Percentiles rank a stretch among this genome's conserved stretches.
These are phyloP conservation scores for Fusarium hostae DNA, from an alignment of 2,329 filamentous ascomycete species.

Conservation along the genomic window DNA sequence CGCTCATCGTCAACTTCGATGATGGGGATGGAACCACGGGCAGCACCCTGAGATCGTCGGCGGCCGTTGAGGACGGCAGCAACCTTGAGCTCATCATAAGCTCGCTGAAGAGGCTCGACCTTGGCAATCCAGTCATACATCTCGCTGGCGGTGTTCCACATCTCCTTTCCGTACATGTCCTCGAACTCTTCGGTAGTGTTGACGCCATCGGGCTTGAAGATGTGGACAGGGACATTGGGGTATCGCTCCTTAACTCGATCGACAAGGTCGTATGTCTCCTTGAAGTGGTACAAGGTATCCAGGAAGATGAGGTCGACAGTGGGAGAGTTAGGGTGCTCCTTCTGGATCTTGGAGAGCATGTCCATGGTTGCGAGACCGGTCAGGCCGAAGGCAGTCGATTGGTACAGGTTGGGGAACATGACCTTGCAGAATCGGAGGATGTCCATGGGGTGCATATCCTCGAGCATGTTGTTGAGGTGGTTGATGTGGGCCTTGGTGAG, in stretches of 20 bases:
- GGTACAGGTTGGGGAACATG: conserved; percentile 88
- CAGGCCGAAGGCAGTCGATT: conserved; percentile 85
- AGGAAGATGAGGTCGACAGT: conserved; percentile 79
- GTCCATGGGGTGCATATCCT: conserved; percentile 88
- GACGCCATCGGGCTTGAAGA: conserved; percentile 86
- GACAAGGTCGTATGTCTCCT: conserved; percentile 79
- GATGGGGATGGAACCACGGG: conserved; percentile 89
- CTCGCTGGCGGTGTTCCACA: conserved; percentile 88
- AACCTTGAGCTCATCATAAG: conserved; percentile 87
- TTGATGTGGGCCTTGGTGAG: conserved; percentile 90
- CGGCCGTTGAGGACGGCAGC: conserved; percentile 93
- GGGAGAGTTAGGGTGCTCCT: conserved; percentile 68
- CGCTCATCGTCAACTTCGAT: conserved; percentile 90
- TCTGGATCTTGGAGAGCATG: conserved; percentile 81
- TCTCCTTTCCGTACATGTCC: conserved; percentile 78
- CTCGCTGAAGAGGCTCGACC: conserved; percentile 93
- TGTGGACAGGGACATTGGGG: conserved; percentile 81
- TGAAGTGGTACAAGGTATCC: conserved; percentile 85
- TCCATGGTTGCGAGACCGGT: conserved; percentile 85
- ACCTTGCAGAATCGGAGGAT: conserved; percentile 92
- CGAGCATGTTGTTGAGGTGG: conserved; percentile 90
- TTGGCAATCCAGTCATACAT: conserved; percentile 98
- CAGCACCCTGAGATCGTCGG: conserved; percentile 89
- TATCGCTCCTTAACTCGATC: conserved; percentile 81
- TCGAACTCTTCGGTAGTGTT: conserved; percentile 82